phyloP scores from a whole-genome alignment of 306 rosid genomes.

The Dryas alaskensis region DNA sequence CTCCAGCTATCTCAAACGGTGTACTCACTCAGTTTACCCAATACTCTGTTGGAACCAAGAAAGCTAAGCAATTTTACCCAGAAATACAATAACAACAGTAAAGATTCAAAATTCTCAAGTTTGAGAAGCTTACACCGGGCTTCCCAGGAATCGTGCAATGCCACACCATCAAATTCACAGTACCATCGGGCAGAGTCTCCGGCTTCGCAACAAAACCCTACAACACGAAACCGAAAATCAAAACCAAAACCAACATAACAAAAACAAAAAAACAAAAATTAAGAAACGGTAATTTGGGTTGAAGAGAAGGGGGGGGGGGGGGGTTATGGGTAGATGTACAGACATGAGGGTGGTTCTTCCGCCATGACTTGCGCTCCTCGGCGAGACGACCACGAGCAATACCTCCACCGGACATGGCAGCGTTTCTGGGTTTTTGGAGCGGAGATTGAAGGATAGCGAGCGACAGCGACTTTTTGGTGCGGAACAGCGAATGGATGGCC shows the following conservation, averaged over 20 bases:
- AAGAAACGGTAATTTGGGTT: neutral
- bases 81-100: neutral
- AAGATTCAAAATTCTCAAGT: neutral
- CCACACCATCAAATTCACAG: slow-evolving; percentile 92
- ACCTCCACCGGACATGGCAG: slow-evolving; percentile 45
- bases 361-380: slow-evolving; percentile 93
- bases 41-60: neutral
- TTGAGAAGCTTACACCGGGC: slow-evolving; percentile 52
- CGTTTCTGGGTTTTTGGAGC: neutral
- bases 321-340: slow-evolving; percentile 22
- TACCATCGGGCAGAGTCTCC: slow-evolving; percentile 71
- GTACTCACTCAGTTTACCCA: neutral
- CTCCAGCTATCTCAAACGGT: neutral
- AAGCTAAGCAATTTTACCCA: neutral
- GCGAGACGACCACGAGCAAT: slow-evolving; percentile 94
- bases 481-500: neutral
- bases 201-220: slow-evolving; percentile 98
- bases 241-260: neutral
- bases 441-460: slow-evolving; percentile 1
- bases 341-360: slow-evolving; percentile 94
- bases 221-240: slow-evolving; percentile 16
- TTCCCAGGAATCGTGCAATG: slow-evolving; percentile 97
- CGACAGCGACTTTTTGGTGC: neutral
- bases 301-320: neutral
- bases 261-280: neutral